Evolutionary conservation across 805 yeast genomes (phyloP), one percentile per base, ranked within the genome.

Genomic region (Ogataea angusta): DNA sequence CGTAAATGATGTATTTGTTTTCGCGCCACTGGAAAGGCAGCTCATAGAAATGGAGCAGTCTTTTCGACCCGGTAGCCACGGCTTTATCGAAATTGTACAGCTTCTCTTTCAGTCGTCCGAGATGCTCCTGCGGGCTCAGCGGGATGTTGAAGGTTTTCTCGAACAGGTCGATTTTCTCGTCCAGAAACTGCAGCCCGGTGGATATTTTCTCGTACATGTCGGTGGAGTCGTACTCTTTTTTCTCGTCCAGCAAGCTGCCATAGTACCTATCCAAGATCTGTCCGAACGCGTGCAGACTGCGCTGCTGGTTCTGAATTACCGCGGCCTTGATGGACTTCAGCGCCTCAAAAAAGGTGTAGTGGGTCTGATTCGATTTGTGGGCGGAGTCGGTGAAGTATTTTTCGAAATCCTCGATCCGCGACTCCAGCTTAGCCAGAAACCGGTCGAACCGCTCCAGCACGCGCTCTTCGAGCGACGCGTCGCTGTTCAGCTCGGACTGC

Each of bases 11-110:
- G 61, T 75, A 89, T 43, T 88, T 80, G 64, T 93, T 91, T 63
- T 90, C 97, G 56, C 95, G 76, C 95, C 96, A 91, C 34, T 85
- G 87, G 51, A 82, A 77, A 2, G 99, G 99, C 30, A 91, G 68
- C 60, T 91, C 95, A 57, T 85, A 87, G 60, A 82, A 86, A 50
- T 87, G 88, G 30, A 91, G 64, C 41, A 80, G 73, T 32, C 82
- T 45, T 3, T 59, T 45, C 9, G 55, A 34, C 3, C 82, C 80
- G 9, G 66, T 56, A 5, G 57, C 52, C 5, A 65, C 49, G 1
- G 82, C 82, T 17, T 56, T 57, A 19, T 72, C 73, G 47, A 72
- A 74, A 52, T 75, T 72, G 52, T 69, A 71, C 30, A 69, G 61
- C 21, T 69, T 66, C 15, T 68, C 60, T 22, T 60, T 55, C 14